phyloP scores from a whole-genome alignment of 2,329 filamentous ascomycete species.

The Plenodomus lindquistii region DNA sequence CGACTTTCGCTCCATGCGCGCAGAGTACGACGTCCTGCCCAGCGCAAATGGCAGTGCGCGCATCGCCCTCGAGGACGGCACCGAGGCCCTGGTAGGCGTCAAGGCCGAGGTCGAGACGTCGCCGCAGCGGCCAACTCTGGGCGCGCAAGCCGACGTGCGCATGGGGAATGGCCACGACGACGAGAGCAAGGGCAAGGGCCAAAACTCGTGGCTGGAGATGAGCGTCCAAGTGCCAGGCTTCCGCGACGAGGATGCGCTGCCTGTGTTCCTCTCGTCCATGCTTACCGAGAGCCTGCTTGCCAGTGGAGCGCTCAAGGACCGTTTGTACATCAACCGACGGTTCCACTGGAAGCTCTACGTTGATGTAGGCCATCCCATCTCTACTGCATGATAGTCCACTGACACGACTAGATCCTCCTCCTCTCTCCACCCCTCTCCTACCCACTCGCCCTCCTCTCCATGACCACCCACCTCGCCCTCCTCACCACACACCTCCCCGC shows the following conservation, averaged over 20 bases:
- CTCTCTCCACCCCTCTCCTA: conserved; percentile 94
- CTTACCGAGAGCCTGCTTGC: conserved; percentile 82
- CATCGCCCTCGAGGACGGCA: conserved; percentile 92
- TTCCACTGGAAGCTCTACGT: conserved; percentile 98
- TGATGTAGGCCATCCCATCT: conserved; percentile 66
- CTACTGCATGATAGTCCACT: conserved; percentile 1
- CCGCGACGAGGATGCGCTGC: conserved; percentile 87
- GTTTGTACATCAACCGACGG: conserved; percentile 82
- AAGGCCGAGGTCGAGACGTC: conserved; percentile 93
- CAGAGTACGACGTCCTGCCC: conserved; percentile 88
- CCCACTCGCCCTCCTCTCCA: conserved; percentile 85
- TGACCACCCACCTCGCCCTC: conserved; percentile 92
- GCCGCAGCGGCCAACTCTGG: conserved; percentile 29
- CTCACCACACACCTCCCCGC: conserved; percentile 82
- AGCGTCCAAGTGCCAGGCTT: conserved; percentile 89
- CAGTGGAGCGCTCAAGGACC: conserved; percentile 67
- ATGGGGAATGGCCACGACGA: conserved; percentile 43
- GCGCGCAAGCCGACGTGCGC: conserved; percentile 42
- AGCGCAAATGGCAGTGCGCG: conserved; percentile 90
- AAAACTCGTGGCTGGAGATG: conserved; percentile 83
- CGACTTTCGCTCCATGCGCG: conserved; percentile 87
- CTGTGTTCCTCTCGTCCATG: conserved; percentile 86
- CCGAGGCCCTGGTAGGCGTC: conserved; percentile 92
- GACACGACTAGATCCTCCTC: conserved; percentile 71
- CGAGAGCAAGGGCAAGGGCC: conserved; percentile 44